Evolutionary conservation across 768 basidiomycete genomes (phyloP).

Genomic region (Pulveroboletus sp.): DNA sequence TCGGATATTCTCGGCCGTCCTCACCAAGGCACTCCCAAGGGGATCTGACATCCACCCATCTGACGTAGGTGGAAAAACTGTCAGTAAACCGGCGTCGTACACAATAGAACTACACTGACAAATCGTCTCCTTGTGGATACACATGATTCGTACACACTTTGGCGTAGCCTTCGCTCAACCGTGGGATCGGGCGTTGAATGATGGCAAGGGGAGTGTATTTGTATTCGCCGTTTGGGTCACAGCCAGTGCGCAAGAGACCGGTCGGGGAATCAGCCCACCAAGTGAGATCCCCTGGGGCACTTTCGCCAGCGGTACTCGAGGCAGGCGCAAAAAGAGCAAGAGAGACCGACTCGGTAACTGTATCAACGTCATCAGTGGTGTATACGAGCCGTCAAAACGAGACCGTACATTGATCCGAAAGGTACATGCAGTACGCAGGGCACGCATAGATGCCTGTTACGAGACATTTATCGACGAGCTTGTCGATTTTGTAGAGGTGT

Average conservation of each 20-base stretch:
- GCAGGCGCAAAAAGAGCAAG: constrained; percentile 19
- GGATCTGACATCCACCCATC: too few species aligned
- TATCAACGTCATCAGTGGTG: background rate
- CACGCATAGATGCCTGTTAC: constrained; percentile 32
- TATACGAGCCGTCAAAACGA: background rate
- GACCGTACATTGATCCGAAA: constrained; percentile 24
- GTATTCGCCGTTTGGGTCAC: background rate
- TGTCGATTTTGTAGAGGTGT: constrained; percentile 22
- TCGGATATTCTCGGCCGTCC: too few species aligned
- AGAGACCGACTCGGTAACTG: constrained; percentile 12
- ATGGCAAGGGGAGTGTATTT: background rate
- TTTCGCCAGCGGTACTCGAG: background rate
- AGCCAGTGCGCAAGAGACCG: background rate
- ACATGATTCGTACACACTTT: background rate
- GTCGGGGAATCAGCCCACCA: background rate
- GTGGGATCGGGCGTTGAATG: background rate
- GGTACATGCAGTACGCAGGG: constrained; percentile 32
- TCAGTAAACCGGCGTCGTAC: too few species aligned
- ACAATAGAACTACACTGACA: background rate
- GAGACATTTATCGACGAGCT: constrained; percentile 27
- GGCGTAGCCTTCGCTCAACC: background rate
- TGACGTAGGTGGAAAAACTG: too few species aligned
- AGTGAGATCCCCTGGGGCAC: background rate
- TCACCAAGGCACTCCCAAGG: too few species aligned
- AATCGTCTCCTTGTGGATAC: background rate